Base-by-base conservation (phyloP, 2,329 filamentous ascomycete genomes). In the Polytolypa hystricis region DNA sequence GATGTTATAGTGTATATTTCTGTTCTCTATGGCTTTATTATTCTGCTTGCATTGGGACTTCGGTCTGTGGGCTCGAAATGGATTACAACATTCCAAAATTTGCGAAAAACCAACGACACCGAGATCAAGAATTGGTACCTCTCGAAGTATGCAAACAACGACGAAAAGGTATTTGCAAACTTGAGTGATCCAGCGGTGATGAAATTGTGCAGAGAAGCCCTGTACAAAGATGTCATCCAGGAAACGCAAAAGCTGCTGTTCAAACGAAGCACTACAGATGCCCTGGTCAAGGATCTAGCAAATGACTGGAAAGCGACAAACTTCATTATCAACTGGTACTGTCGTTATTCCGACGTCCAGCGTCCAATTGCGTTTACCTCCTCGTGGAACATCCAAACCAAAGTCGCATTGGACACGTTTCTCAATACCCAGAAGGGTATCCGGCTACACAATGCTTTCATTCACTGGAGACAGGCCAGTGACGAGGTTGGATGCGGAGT, bases 1-100 rank as follows among this genome's bases (percentile, higher is more conserved):
- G 74, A 78, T 45, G 59, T 73, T 0, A 56, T 64, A 17, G 65
- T 79, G 19, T 79, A 79, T 45, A 62, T 75, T 1, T 58, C 64
- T 2, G 57, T 76, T 2, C 55, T 75, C 2, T 75, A 69, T 38
- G 42, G 63, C 3, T 76, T 77, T 45, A 59, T 77, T 4, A 47
- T 58, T 6, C 46, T 67, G 4, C 60, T 78, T 1, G 45, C 76
- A 2, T 47, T 73, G 14, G 69, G 69, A 7, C 67, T 74, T 40
- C 64, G 73, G n/a, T 58, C 58, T 2, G 64, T 74, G 4, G 67
- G 67, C 25, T 67, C 68, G 15, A 66, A 71, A 44, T 79, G 75
- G 75, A 68, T 71, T 3, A 71, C 65, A 2, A 79, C 74, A 74
- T 55, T 55, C 38, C 55, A 57, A 41, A 53, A 48, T 3, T 55